Evolutionary conservation across 2,329 filamentous ascomycete genomes (phyloP), one percentile per base, ranked within the genome.

Genomic region (Beauveria sp.): DNA sequence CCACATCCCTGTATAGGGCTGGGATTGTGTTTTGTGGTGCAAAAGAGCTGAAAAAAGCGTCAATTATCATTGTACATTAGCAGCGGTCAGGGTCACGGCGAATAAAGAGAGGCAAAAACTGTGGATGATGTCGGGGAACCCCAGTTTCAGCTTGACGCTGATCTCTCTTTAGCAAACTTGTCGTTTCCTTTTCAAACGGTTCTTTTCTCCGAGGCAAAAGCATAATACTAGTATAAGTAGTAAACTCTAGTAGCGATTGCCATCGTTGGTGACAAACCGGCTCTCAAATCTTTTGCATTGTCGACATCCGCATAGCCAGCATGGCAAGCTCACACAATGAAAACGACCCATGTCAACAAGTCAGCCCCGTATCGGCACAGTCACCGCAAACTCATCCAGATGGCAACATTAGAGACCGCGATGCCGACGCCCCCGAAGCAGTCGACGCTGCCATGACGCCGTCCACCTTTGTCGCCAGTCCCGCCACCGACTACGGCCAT

Each of bases 71-170:
- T 49, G 1, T 28, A 34, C 7, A 49, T 40, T 12, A 57, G 31
- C 45, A 38, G 45, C 34, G 43, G 2, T 24, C 45, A 20, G 31
- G 55, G 28, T 42, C 20, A 42, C 16, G 31, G 5, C 46, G 45
- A 58, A 58, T 58, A 20, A 50, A 42, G 8, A 28, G 14, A 40
- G 31, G 45, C 22, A 20, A 22, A 42, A 40, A 28, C 20, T 50
- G 45, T 58, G 55, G 55, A 58, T 31, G 45, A 26, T 28, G 22
- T 31, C 49, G 55, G 45, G 31, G 45, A 58, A 22, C 20, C 45
- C 45, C 22, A 42, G 55, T 50, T 58, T 58, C 55, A 58, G 55
- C 55, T 58, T 40, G 16, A 50, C 22, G 55, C 18, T 40, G 55
- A 58, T 58, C 55, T 28, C 4, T 42, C 43, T 2, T 12, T 18